Evolutionary conservation across 495 filamentous ascomycete genomes (phyloP), one percentile per base, ranked within the genome.

Genomic region (Aspergillus bertholletiae): DNA sequence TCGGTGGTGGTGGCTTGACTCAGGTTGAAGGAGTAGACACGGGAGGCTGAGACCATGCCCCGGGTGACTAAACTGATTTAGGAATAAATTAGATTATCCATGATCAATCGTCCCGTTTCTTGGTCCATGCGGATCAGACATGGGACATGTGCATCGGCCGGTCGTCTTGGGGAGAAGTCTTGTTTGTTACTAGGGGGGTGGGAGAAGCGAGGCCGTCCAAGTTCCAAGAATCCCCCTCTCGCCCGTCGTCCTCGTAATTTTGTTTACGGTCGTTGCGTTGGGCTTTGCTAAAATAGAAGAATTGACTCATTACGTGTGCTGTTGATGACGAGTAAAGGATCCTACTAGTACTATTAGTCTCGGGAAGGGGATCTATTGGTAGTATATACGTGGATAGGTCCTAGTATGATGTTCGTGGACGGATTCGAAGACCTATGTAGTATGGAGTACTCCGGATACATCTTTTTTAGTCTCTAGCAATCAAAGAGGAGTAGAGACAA

Each of bases 11-110:
- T 43, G 39, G 39, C 39, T 43, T 43, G 39, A 43, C 18, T 43
- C 39, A 43, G 39, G 39, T 43, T 43, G 39, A 43, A 43, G 39
- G 39, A 43, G 39, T 43, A 18, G 18, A 43, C 39, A 43, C 39
- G 39, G 39, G 39, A 43, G 39, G 39, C 39, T 43, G 39, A 43
- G 39, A 43, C 39, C 20, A 43, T 20, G 39, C 39, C n/a, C 39
- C 39, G 18, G 37, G 39, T 22, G 20, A 43, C 39, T 43, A 43
- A 43, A 22, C 39, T 18, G 2, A 5, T 7, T 21, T 12, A 1
- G 39, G 39, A 43, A 43, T 43, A 1, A 21, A 43, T 43, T 43
- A 21, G 39, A 43, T 43, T 43, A 43, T 22, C 20, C 12, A 18
- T 43, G 21, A 43, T 22, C 20, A 7, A 18, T 43, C 7, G 17